phyloP scores from a whole-genome alignment of 2,329 filamentous ascomycete genomes.

The Chaetomiaceae sp. region DNA sequence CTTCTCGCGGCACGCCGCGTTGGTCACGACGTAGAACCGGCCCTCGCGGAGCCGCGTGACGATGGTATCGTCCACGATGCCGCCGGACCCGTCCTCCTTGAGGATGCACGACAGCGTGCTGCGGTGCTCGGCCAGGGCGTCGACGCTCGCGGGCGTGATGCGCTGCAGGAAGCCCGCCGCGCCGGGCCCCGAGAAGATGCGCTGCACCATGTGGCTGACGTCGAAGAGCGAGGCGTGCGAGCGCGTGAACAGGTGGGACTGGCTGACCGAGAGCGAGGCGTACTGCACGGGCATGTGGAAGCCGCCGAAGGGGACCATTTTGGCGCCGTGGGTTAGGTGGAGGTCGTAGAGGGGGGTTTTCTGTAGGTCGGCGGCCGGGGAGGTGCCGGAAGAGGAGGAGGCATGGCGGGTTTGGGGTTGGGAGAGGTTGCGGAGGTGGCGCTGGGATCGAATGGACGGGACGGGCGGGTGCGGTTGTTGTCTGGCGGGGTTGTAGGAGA shows the following conservation, averaged over 20 bases:
- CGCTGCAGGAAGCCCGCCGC: conserved; percentile 77
- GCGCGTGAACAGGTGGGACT: conserved; percentile 87
- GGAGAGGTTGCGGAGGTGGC: background rate
- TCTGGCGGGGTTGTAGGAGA: background rate
- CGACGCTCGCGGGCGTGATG: conserved; percentile 73
- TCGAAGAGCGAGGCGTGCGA: conserved; percentile 88
- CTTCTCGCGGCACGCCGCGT: conserved; percentile 87
- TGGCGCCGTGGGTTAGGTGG: conserved; percentile 66
- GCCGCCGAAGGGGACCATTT: conserved; percentile 95
- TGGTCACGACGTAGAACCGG: conserved; percentile 89
- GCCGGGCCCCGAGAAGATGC: conserved; percentile 75
- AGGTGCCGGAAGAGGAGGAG: conserved; percentile 23
- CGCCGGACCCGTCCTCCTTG: conserved; percentile 70
- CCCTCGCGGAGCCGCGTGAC: conserved; percentile 74
- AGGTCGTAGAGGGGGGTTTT: conserved; percentile 37
- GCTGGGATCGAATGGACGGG: background rate
- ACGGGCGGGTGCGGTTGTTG: no score
- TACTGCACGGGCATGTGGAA: conserved; percentile 94
- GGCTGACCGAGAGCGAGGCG: conserved; percentile 66
- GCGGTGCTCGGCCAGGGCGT: conserved; percentile 58
- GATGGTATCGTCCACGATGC: conserved; percentile 92
- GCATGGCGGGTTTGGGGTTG: conserved; percentile 21
- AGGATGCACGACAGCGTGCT: conserved; percentile 83
- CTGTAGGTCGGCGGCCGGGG: conserved; percentile 20
- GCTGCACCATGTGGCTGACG: conserved; percentile 95